phyloP scores from a whole-genome alignment of 2,329 filamentous ascomycete species.

The Aspergillus sojae region DNA sequence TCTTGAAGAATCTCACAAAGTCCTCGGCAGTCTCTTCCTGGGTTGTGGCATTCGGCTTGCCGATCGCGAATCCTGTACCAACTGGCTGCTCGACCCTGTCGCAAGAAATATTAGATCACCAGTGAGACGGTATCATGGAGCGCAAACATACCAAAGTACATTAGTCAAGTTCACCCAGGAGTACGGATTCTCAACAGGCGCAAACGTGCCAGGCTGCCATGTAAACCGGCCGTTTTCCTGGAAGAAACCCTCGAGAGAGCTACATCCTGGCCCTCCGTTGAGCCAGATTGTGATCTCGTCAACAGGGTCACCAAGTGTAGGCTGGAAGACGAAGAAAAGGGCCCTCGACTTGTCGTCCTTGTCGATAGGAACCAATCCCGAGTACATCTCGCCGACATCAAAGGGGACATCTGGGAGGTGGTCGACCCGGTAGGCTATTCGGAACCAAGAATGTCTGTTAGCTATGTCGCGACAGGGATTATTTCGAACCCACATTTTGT shows the following conservation, averaged over 20 bases:
- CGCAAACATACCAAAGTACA: slow-evolving; percentile 56
- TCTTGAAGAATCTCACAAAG: slow-evolving; percentile 76
- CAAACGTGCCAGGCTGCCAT: slow-evolving; percentile 69
- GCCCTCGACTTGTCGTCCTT: slow-evolving; percentile 46
- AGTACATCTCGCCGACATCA: slow-evolving; percentile 59
- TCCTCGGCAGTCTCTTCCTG: slow-evolving; percentile 71
- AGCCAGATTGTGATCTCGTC: slow-evolving; percentile 39
- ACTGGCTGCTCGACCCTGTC: slow-evolving; percentile 46
- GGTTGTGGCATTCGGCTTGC: slow-evolving; percentile 63
- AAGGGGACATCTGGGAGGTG: slow-evolving; percentile 67
- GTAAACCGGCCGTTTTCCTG: slow-evolving; percentile 75
- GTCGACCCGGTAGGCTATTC: background rate
- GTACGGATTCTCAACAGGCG: slow-evolving; percentile 67
- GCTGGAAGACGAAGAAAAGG: slow-evolving; percentile 55
- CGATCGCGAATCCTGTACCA: slow-evolving; percentile 68
- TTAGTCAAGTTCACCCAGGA: slow-evolving; percentile 74
- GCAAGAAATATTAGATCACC: background rate
- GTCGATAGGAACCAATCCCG: slow-evolving; percentile 55
- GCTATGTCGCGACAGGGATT: background rate
- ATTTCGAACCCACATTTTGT: background rate
- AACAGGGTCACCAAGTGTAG: slow-evolving; percentile 15
- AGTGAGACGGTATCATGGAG: background rate
- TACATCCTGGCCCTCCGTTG: slow-evolving; percentile 58
- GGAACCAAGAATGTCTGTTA: background rate
- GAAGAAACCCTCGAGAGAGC: slow-evolving; percentile 67